A percentile compares a stretch with the other conserved stretches of the same genome.
phyloP scores from a whole-genome alignment of 306 rosid species.

The Cucumis melo region DNA sequence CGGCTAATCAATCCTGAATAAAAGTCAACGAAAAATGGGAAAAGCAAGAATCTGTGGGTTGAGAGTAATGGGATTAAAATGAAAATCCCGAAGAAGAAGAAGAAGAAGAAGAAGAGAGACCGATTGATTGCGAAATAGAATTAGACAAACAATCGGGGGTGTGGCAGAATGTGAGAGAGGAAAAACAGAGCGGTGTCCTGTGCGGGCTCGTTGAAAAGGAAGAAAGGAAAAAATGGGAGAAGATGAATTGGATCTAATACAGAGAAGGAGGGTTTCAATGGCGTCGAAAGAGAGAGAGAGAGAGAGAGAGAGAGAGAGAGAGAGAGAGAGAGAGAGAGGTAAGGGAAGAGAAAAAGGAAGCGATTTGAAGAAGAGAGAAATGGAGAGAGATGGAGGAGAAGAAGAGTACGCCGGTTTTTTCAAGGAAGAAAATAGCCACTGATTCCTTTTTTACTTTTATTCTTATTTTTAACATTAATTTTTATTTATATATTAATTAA shows the following conservation, averaged over 20 bases:
- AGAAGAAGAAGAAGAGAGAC: background rate
- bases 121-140: background rate
- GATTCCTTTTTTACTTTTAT: background rate
- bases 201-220: background rate
- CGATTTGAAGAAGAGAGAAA: too few species aligned
- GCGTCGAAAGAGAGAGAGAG: conserved; percentile 12
- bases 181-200: background rate
- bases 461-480: too few species aligned
- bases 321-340: background rate
- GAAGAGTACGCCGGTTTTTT: conserved; percentile 3
- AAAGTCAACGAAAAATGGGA: conserved; percentile 8
- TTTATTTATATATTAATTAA: background rate
- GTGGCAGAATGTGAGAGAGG: background rate
- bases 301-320: background rate
- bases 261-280: conserved; percentile 11
- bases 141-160: background rate
- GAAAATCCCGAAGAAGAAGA: background rate
- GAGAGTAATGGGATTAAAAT: background rate
- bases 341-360: too few species aligned
- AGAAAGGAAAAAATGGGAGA: background rate
- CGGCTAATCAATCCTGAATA: conserved; percentile 9
- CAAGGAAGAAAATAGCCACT: conserved; percentile 12
- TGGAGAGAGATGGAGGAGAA: background rate
- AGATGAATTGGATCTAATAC: background rate
- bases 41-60: too few species aligned